Percentiles rank a stretch among this genome's conserved stretches.
Evolutionary conservation across 169 alveolate species (phyloP).

Genomic region (Blepharisma undulans): DNA sequence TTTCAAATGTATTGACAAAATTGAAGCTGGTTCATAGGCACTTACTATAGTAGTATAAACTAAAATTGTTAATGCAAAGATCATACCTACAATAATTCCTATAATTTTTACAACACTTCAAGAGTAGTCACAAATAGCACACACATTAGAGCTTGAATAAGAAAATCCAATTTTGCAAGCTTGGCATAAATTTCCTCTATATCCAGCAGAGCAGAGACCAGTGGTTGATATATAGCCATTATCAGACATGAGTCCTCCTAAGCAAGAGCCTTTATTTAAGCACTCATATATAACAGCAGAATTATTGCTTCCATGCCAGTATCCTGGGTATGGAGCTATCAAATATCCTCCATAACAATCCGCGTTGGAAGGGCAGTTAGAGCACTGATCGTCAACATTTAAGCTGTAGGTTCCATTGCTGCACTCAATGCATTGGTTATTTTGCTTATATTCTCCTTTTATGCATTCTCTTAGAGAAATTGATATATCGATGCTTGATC

Average conservation of each 20-base stretch:
- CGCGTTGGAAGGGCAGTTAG: conserved; percentile 32
- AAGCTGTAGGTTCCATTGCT: not conserved
- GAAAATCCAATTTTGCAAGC: not conserved
- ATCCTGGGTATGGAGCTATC: conserved; percentile 59
- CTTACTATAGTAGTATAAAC: not conserved
- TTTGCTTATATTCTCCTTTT: not conserved
- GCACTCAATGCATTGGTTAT: not conserved
- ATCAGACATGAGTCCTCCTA: not conserved
- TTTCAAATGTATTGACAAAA: conserved; percentile 35
- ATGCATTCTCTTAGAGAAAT: not conserved
- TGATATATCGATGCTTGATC: not conserved
- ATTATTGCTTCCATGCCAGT: conserved; percentile 46
- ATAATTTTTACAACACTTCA: not conserved
- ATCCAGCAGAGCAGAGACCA: not conserved
- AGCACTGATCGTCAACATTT: not conserved
- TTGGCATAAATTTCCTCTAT: conserved; percentile 7
- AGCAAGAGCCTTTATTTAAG: conserved; percentile 44
- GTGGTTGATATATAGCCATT: not conserved
- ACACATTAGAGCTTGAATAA: not conserved
- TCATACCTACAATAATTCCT: not conserved
- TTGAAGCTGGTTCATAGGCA: conserved; percentile 5
- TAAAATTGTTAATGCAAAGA: not conserved
- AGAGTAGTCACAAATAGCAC: not conserved
- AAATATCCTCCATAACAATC: conserved; percentile 52
- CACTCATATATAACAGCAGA: conserved; percentile 43